Evolutionary conservation across 78 protist genomes (phyloP), one percentile per base, ranked within the genome.

Genomic region (Dictyostelium firmibasis): DNA sequence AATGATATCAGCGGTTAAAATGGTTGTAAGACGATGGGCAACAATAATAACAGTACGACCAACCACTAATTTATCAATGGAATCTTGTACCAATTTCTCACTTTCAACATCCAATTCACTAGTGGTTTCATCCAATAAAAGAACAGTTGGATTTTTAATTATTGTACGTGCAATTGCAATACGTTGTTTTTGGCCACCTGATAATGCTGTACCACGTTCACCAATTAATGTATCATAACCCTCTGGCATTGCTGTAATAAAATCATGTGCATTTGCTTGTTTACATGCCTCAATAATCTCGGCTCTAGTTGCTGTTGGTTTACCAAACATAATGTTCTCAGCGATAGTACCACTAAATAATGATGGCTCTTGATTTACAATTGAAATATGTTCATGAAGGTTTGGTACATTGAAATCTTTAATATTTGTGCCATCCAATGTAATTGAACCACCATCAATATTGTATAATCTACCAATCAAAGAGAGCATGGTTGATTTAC

Each of bases 91-190:
- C 16, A 97, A 57, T 13, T 57, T 31, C 85, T 98, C 99, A 41
- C 89, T 70, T 75, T 97, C 97, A 0, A 98, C 92, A 91, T 98
- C 99, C 31, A 98, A 95, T 14, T 98, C 98, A 14, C 72, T 35
- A 53, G 99, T 99, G 3, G 99, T 98, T 88, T 98, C 99, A 88
- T 98, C 99, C 4, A 98, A 93, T 31, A 99, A 20, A 13, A 99
- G 70, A 10, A 98, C 70, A 8, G 94, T 62, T 69, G 99, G 98
- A 29, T 98, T 44, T 41, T 62, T 44, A 10, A 98, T 70, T 18
- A 98, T 67, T 4, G 98, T 69, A 47, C 98, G 79, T 4, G 98
- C 98, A 44, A 97, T 91, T 20, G 97, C 96, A 33, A 97, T 81
- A 44, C 98, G 91, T 82, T 97, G 98, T 53, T 93, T 95, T 88